These are phyloP conservation scores for Marasmius sp. DNA, from an alignment of 1,284 basidiomycete species.

Conservation along the genomic window DNA sequence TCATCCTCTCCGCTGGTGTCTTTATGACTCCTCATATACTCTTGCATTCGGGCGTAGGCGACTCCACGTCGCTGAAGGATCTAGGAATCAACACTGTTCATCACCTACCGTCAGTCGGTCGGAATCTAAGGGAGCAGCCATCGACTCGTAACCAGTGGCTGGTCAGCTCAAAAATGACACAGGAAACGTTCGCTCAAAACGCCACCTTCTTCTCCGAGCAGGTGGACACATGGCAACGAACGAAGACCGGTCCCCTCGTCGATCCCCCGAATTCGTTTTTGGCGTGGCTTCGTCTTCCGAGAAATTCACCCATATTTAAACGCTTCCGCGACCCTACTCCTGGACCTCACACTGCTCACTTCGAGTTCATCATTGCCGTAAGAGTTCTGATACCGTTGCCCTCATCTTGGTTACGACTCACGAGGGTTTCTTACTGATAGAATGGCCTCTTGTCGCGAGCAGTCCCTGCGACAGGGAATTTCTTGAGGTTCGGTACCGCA, in stretches of 20 bases:
- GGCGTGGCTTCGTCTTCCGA: constrained; percentile 23
- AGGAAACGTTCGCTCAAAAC: constrained; percentile 19
- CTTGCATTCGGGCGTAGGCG: constrained; percentile 32
- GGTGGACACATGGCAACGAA: constrained; percentile 19
- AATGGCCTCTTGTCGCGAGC: constrained; percentile 7
- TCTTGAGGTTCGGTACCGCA: constrained; percentile 3
- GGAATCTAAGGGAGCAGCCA: constrained; percentile 36
- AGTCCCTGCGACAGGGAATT: constrained; percentile 10
- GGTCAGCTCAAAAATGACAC: constrained; percentile 20
- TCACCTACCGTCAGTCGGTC: constrained; percentile 28
- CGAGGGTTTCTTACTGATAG: not conserved
- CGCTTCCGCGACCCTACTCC: constrained; percentile 16
- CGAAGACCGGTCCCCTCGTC: constrained; percentile 21
- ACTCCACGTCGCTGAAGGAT: constrained; percentile 18
- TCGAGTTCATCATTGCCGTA: constrained; percentile 20
- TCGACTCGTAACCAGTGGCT: constrained; percentile 18
- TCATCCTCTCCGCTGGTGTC: constrained; percentile 24
- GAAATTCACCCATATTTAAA: constrained; percentile 10
- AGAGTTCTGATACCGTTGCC: not conserved
- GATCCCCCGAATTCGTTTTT: constrained; percentile 18
- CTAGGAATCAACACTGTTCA: constrained; percentile 26
- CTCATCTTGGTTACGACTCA: not conserved
- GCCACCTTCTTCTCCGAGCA: constrained; percentile 10
- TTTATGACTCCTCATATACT: constrained; percentile 27
- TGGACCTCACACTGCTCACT: constrained; percentile 17